phyloP scores from a whole-genome alignment of 2,329 filamentous ascomycete genomes.

The Hymenoscyphus linearis region DNA sequence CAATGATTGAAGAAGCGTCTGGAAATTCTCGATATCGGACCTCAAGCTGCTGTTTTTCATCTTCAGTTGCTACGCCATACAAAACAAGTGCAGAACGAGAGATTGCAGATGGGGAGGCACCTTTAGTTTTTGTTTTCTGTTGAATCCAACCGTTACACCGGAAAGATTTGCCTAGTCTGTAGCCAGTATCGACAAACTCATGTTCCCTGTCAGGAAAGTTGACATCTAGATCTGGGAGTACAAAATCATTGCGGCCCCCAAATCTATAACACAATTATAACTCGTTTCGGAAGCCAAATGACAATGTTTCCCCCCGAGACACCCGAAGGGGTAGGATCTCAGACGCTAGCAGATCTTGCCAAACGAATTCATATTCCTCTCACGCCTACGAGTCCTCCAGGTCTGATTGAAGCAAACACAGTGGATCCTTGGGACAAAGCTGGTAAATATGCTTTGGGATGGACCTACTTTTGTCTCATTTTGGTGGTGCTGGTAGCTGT shows the following conservation, averaged over 20 bases:
- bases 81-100: background rate
- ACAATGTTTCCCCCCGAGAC: conserved; percentile 14
- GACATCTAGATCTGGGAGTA: background rate
- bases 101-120: conserved; percentile 11
- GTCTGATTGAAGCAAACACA: conserved; percentile 55
- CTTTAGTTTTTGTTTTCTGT: background rate
- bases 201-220: background rate
- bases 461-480: conserved; percentile 80
- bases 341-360: conserved; percentile 25
- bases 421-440: conserved; percentile 76
- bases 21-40: conserved; percentile 31
- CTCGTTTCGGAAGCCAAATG: conserved; percentile 4
- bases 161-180: background rate
- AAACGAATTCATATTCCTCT: conserved; percentile 55
- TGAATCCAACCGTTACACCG: background rate
- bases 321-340: conserved; percentile 22
- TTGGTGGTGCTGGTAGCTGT: conserved; percentile 62
- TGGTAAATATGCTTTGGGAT: conserved; percentile 80
- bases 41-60: conserved; percentile 1
- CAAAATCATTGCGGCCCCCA: background rate
- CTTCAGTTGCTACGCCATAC: background rate
- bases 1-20: conserved; percentile 32
- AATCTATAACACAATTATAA: background rate
- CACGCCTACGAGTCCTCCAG: conserved; percentile 54
- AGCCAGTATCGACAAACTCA: background rate